These are phyloP conservation scores for Podaxis sp. DNA, from an alignment of 768 basidiomycete species.

Conservation along the genomic window DNA sequence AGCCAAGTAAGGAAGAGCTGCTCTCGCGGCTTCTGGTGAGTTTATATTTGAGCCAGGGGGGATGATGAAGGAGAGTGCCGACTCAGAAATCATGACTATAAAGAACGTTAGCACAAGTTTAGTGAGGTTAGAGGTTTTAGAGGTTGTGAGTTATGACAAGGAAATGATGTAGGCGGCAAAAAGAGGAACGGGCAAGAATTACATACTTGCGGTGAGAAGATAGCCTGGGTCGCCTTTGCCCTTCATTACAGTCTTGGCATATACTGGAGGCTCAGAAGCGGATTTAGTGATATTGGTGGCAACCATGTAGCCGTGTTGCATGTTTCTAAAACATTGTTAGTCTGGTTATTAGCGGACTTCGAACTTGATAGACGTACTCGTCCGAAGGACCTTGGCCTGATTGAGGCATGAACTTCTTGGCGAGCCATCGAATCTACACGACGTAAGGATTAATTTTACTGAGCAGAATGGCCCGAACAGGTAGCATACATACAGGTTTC, in stretches of 20 bases:
- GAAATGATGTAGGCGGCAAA: background rate
- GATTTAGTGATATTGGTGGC: slow-evolving; percentile 73
- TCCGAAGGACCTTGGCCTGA: slow-evolving; percentile 66
- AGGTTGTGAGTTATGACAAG: background rate
- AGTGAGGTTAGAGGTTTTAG: background rate
- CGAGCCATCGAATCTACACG: slow-evolving; percentile 54
- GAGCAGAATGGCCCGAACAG: background rate
- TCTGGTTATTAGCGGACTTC: background rate
- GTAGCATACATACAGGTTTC: slow-evolving; percentile 35
- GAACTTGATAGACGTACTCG: slow-evolving; percentile 42
- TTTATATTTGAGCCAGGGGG: slow-evolving; percentile 32
- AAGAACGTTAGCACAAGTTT: background rate
- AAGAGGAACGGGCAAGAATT: no score
- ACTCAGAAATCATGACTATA: slow-evolving; percentile 56
- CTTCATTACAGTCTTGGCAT: slow-evolving; percentile 61
- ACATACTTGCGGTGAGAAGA: slow-evolving; percentile 52
- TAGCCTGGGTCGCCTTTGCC: slow-evolving; percentile 83
- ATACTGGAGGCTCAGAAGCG: slow-evolving; percentile 40
- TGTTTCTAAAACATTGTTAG: slow-evolving; percentile 36
- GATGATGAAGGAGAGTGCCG: slow-evolving; percentile 69
- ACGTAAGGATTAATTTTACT: background rate
- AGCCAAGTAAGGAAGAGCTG: slow-evolving; percentile 55
- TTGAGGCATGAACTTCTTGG: slow-evolving; percentile 48
- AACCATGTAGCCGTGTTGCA: slow-evolving; percentile 60
- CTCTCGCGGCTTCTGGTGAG: slow-evolving; percentile 29